Evolutionary conservation across 768 basidiomycete genomes (phyloP).

Genomic region (Tricholoma saponaceum): DNA sequence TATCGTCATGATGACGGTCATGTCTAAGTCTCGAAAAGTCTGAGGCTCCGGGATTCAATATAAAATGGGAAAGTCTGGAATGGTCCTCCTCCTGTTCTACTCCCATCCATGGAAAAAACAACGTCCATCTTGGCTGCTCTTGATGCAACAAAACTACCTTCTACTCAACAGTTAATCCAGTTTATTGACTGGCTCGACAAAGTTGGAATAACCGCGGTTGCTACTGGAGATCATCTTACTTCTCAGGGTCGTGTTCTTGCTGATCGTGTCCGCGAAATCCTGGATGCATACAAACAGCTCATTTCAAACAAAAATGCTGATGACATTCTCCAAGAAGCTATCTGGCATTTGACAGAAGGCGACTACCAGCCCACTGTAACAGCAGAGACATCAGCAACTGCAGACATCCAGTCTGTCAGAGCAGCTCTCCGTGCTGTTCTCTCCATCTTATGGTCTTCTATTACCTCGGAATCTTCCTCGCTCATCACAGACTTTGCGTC

Average conservation of each 20-base stretch:
- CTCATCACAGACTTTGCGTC: constrained; percentile 63
- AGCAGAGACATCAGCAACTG: constrained; percentile 22
- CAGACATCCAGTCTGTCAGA: constrained; percentile 49
- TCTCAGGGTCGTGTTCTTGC: constrained; percentile 52
- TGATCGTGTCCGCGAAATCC: constrained; percentile 42
- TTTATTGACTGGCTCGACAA: constrained; percentile 54
- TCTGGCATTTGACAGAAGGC: constrained; percentile 60
- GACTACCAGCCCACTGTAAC: constrained; percentile 40
- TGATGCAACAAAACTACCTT: constrained; percentile 68
- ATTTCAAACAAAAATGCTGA: constrained; percentile 60
- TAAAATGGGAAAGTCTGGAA: no score
- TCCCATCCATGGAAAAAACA: constrained; percentile 60
- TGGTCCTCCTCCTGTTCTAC: neutral
- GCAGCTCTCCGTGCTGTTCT: constrained; percentile 47
- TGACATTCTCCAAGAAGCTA: constrained; percentile 57
- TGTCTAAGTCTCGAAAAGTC: no score
- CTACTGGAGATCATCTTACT: constrained; percentile 43
- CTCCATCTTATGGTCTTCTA: constrained; percentile 47
- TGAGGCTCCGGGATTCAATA: no score
- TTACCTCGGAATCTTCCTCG: constrained; percentile 48
- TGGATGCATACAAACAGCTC: constrained; percentile 56
- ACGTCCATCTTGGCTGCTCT: constrained; percentile 63
- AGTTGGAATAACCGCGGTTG: constrained; percentile 40
- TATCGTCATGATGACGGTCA: no score
- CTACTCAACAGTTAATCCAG: constrained; percentile 49